Percentiles rank a stretch among this genome's conserved stretches.
phyloP scores from a whole-genome alignment of 2,329 filamentous ascomycete species.

The Neophaeococcomyces aloes region DNA sequence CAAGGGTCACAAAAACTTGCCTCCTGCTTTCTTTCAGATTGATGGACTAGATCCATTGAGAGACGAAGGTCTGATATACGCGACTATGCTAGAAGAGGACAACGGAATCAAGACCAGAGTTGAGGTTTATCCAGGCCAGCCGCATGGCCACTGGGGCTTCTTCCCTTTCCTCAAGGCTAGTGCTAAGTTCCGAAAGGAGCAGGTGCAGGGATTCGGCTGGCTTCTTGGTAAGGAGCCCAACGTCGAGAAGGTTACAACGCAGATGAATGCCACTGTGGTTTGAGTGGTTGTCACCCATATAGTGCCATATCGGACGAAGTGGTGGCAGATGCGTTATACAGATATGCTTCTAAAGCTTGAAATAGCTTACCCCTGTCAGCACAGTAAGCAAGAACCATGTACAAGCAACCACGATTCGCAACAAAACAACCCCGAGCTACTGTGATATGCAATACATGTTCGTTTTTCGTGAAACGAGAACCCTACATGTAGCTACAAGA shows the following conservation, averaged over 20 bases:
- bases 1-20: constrained; percentile 23
- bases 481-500: background rate
- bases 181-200: constrained; percentile 22
- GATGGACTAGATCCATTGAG: constrained; percentile 23
- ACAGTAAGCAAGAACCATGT: too few relatives aligned
- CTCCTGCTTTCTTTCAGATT: constrained; percentile 23
- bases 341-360: too few relatives aligned
- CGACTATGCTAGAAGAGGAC: constrained; percentile 19
- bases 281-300: background rate
- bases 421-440: too few relatives aligned
- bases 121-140: constrained; percentile 26
- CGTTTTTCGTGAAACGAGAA: too few relatives aligned
- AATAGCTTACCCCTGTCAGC: too few relatives aligned
- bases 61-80: constrained; percentile 23
- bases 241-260: constrained; percentile 12
- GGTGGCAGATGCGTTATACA: too few relatives aligned
- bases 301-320: too few relatives aligned
- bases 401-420: too few relatives aligned
- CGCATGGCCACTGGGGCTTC: constrained; percentile 25
- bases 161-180: constrained; percentile 22
- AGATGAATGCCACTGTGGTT: constrained; percentile 1
- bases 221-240: constrained; percentile 16
- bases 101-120: constrained; percentile 23
- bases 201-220: constrained; percentile 18
- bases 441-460: too few relatives aligned